A percentile compares a stretch with the other conserved stretches of the same genome.
These are phyloP conservation scores for Pistacia vera DNA, from an alignment of 345 rosid species.

Conservation along the genomic window DNA sequence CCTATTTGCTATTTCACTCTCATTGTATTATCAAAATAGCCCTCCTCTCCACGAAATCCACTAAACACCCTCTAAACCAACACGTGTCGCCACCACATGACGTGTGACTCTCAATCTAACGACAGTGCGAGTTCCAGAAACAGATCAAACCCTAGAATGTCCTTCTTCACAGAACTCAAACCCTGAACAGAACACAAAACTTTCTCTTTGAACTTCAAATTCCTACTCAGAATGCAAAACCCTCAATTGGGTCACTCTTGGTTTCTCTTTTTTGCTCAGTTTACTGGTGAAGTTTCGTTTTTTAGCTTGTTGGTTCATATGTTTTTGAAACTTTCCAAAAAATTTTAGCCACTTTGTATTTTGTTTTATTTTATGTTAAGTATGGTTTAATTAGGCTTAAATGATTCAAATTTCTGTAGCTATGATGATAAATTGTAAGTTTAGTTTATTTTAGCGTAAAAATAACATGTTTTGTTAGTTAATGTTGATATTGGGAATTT, in stretches of 20 bases:
- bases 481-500: not conserved
- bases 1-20: conserved; percentile 13
- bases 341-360: not conserved
- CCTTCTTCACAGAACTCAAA: not conserved
- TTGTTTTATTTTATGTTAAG: not conserved
- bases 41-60: not conserved
- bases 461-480: not conserved
- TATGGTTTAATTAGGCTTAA: not conserved
- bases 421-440: not conserved
- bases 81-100: conserved; percentile 19
- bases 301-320: not conserved
- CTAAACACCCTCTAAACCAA: not conserved
- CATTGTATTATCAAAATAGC: not conserved
- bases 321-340: not conserved
- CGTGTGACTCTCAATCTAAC: not conserved
- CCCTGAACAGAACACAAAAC: conserved; percentile 3
- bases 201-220: not conserved
- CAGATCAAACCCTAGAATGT: not conserved
- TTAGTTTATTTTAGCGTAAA: not conserved
- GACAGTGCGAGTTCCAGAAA: conserved; percentile 8
- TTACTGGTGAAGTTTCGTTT: not conserved
- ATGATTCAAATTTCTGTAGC: not conserved
- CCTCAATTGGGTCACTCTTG: not conserved
- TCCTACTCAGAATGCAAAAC: conserved; percentile 3
- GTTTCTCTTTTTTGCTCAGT: not conserved